Evolutionary conservation across 208 protist species (phyloP), one percentile per base, ranked within the genome.

Genomic region (Blastocrithidia nonstop): DNA sequence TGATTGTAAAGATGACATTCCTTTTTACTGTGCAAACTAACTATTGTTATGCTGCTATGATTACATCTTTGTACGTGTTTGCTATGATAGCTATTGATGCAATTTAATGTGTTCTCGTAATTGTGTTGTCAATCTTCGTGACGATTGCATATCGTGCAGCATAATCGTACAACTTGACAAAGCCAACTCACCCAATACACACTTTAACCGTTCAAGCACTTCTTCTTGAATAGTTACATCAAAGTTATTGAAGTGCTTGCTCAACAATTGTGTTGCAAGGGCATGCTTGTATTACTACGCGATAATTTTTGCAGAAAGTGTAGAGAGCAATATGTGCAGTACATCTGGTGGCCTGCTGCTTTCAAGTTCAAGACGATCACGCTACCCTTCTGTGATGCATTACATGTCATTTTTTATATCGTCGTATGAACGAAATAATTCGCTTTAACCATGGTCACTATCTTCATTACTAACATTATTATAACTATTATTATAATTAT

Each of bases 121-220:
- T 26, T 84, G 69, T 27, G 67, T 47, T 6, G 77, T 85, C 26
- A 74, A 57, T 19, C 77, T 71, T 21, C 75, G 74, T 4, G 83
- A 92, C 51, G 67, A 63, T 53, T 85, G 67, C 25, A 92, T 51
- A 44, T 92, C 83, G 15, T 72, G 69, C 29, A 92, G 50, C 78
- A 92, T 92, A 32, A 92, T 79, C 4, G 67, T 61, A 39, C 83
- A 92, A 11, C 62, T 57, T 33, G 66, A 51, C 13, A 92, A 49
- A 19, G 64, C 58, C 36, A 77, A 66, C 57, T 85, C 78, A 39
- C 83, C 83, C 25, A 92, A 76, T 8, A 69, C 71, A 46, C 78
- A 84, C 52, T 80, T 79, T n/a, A 92, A 57, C 22, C 83, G 74
- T 53, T 92, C 83, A 23, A 88, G 59, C 20, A 87, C 76, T 53